Evolutionary conservation across 495 filamentous ascomycete genomes (phyloP).

Genomic region (Terfezia boudieri): DNA sequence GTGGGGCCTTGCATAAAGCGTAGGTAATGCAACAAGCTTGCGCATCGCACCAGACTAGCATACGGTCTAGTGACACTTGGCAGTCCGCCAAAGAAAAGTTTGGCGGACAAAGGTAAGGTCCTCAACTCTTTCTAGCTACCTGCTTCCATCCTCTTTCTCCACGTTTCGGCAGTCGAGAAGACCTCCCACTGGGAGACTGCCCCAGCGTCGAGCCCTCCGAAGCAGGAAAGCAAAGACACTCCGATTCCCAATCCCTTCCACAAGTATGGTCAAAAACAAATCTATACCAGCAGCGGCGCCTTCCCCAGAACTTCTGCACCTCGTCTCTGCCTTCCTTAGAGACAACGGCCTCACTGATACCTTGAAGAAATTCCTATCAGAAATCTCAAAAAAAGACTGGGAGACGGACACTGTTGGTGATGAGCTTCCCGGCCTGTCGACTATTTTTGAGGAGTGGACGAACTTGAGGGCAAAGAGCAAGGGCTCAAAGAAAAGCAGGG

Average conservation of each 20-base stretch:
- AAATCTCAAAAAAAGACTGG: not conserved
- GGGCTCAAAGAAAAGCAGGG: not conserved
- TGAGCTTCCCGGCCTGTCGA: not conserved
- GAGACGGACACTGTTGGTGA: conserved; percentile 1
- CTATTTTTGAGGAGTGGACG: conserved; percentile 5
- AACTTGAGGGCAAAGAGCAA: conserved; percentile 4
- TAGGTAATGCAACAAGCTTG: too few species aligned
- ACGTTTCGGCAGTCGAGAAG: too few species aligned
- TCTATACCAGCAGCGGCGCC: not conserved
- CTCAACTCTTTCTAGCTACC: too few species aligned
- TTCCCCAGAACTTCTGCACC: not conserved
- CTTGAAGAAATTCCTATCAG: not conserved
- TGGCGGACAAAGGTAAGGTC: too few species aligned
- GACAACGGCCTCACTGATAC: not conserved
- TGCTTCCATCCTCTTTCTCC: too few species aligned
- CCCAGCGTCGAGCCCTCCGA: not conserved
- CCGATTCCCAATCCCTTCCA: too few species aligned
- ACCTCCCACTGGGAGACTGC: too few species aligned
- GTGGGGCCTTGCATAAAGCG: too few species aligned
- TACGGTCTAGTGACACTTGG: too few species aligned
- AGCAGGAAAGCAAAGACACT: not conserved
- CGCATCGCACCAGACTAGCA: too few species aligned
- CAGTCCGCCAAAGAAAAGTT: too few species aligned
- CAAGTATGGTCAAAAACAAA: not conserved
- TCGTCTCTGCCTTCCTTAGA: not conserved